Conservation (phyloP, 78 protist genomes). For the Dictyostelium capitatum region DNA sequence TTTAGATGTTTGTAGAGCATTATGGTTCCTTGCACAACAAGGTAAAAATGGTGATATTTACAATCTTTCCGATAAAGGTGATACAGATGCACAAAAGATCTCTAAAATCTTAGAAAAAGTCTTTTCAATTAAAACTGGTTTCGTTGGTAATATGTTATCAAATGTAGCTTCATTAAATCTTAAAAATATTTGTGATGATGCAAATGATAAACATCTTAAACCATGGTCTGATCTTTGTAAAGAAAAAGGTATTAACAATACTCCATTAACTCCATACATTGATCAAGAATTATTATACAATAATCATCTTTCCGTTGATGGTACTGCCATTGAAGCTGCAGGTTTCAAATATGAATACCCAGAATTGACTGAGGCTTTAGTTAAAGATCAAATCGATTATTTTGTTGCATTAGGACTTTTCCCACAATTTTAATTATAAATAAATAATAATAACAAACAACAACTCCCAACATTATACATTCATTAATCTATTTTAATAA, state of each 20-base stretch:
- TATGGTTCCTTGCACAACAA: conserved; percentile 78
- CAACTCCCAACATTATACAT: too few relatives aligned
- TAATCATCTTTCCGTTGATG: conserved; percentile 91
- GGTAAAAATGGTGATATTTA: conserved; percentile 90
- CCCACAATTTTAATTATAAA: conserved; percentile 44
- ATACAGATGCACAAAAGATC: conserved; percentile 90
- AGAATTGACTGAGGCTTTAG: conserved; percentile 60
- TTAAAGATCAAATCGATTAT: conserved; percentile 82
- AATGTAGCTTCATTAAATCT: conserved; percentile 87
- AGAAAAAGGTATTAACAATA: conserved; percentile 75
- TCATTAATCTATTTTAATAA: too few relatives aligned
- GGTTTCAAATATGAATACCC: conserved; percentile 94
- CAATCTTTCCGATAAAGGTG: conserved; percentile 94
- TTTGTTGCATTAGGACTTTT: conserved; percentile 40
- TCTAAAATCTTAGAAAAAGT: conserved; percentile 84
- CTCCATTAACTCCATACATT: conserved; percentile 96
- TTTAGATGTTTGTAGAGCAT: conserved; percentile 93
- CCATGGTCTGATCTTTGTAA: conserved; percentile 96
- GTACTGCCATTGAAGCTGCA: conserved; percentile 87
- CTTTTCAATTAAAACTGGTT: conserved; percentile 95
- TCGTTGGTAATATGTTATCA: conserved; percentile 78
- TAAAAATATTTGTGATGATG: conserved; percentile 75
- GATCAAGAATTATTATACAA: conserved; percentile 94
- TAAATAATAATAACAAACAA: too few relatives aligned
- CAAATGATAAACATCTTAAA: conserved; percentile 95